Evolutionary conservation across 371 early-diverging fungal species (phyloP), one percentile per base, ranked within the genome.

Genomic region (Haplosporangium sp.): DNA sequence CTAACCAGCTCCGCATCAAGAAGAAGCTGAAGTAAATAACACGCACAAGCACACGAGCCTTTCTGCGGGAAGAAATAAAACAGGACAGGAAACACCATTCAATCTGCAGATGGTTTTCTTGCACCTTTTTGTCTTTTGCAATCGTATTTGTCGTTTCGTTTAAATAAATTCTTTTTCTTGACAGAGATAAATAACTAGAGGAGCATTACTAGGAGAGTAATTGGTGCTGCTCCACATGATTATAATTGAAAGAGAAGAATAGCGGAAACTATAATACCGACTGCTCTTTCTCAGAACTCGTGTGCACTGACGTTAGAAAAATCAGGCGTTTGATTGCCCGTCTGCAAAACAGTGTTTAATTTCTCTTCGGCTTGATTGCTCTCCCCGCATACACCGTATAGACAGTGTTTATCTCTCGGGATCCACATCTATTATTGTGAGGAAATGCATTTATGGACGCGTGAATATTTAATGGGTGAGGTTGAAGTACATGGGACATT

Each of bases 1-100:
- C 96, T 86, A 98, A 96, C 94, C 99, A 99, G 91, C 95, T 99
- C 85, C 98, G 99, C 89, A 92, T 94, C 90, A 97, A 97, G 95
- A 97, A 97, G 96, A 96, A 96, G 93, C 83, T 86, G 67, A 84
- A 84, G 75, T 83, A 75, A 83, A 81, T 59, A 17, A 59, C 17
- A 35, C 10, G 56, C 56, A 39, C 55, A 55, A 55, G 27, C 11
- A 55, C 15, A 55, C 55, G 27, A 55, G 34, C 55, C 34, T 55
- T 27, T 55, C 34, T 55, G 55, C 55, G 27, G 48, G 48, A 55
- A 55, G 34, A 34, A 34, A 44, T 42, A 27, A 27, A 55, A 27
- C 19, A 55, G 55, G 55, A 55, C 55, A 27, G 27, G 55, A 7
- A 13, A 27, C 27, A 55, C 10, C 55, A 55, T 55, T 55, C 55